Evolutionary conservation across 2,329 filamentous ascomycete species (phyloP).

Genomic region (Trichoderma sp.): DNA sequence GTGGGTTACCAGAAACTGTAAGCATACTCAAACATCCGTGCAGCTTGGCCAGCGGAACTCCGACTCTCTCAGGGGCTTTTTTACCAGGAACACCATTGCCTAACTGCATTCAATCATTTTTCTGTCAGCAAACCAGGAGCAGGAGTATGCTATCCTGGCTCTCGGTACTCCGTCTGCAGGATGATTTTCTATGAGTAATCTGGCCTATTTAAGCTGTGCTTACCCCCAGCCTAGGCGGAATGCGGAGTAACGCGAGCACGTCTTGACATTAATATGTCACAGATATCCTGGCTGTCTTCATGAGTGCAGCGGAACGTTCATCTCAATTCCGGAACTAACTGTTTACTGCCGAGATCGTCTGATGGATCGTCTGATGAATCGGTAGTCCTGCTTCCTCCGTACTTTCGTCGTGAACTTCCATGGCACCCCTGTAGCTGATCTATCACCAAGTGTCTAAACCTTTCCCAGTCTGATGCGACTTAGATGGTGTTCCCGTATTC

Average conservation of each 20-base stretch:
- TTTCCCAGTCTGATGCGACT: background rate
- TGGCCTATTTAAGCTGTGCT: background rate
- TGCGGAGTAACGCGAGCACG: background rate
- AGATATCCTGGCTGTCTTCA: background rate
- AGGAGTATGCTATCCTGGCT: background rate
- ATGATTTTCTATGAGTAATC: background rate
- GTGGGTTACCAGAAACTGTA: background rate
- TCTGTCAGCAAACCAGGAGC: background rate
- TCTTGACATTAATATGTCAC: background rate
- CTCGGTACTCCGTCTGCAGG: background rate
- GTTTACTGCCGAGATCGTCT: background rate
- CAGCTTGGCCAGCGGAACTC: background rate
- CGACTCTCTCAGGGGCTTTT: background rate
- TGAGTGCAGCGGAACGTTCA: background rate
- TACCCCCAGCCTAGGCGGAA: background rate
- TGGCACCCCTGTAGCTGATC: background rate
- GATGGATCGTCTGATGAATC: background rate
- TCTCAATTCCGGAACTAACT: background rate
- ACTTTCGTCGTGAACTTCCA: background rate
- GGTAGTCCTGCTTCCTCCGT: background rate
- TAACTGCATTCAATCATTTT: background rate
- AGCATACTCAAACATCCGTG: background rate
- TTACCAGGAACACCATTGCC: background rate
- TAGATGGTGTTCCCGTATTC: background rate
- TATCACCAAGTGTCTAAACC: background rate